Conservation (phyloP, 176 grass and related monocot species). For the Chrysopogon serrulatus region DNA sequence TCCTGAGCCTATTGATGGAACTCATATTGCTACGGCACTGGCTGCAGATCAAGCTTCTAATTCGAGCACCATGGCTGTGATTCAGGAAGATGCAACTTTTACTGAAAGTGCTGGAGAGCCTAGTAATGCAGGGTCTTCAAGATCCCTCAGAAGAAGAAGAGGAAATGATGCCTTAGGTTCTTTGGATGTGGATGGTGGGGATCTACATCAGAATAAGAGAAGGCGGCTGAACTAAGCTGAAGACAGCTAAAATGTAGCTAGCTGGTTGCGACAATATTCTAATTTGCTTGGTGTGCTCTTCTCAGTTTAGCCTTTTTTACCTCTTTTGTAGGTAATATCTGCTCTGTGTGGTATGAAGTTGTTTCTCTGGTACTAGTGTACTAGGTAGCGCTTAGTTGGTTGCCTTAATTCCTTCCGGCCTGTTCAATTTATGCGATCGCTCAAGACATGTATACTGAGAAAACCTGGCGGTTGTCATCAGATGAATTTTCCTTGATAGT, state of each 20-base stretch:
- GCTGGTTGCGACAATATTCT: conserved; percentile 4
- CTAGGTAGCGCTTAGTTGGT: conserved; percentile 24
- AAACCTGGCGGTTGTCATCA: conserved; percentile 15
- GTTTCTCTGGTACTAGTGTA: conserved; percentile 13
- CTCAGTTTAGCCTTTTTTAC: conserved; percentile 25
- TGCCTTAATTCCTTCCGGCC: conserved; percentile 16
- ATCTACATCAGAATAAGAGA: conserved; percentile 66
- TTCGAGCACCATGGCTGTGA: conserved; percentile 98
- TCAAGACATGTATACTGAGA: conserved; percentile 32
- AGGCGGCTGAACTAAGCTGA: conserved; percentile 69
- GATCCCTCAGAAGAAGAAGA: conserved; percentile 67
- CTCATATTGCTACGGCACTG: conserved; percentile 32
- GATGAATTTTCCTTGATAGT: conserved; percentile 31
- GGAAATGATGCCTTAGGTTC: conserved; percentile 57
- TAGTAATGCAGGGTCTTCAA: conserved; percentile 85
- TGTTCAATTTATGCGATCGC: conserved; percentile 24
- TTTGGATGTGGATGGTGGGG: conserved; percentile 84
- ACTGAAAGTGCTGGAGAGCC: conserved; percentile 43
- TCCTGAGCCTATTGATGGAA: conserved; percentile 32
- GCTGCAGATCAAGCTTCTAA: conserved; percentile 84
- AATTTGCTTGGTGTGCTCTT: conserved; percentile 1
- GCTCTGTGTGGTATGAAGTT: conserved; percentile 26
- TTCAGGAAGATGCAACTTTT: conserved; percentile 74
- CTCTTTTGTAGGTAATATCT: conserved; percentile 27
- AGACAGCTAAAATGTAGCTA: conserved; percentile 47